These are phyloP conservation scores for Cubamyces lactineus DNA, from an alignment of 768 basidiomycete species.

Conservation along the genomic window DNA sequence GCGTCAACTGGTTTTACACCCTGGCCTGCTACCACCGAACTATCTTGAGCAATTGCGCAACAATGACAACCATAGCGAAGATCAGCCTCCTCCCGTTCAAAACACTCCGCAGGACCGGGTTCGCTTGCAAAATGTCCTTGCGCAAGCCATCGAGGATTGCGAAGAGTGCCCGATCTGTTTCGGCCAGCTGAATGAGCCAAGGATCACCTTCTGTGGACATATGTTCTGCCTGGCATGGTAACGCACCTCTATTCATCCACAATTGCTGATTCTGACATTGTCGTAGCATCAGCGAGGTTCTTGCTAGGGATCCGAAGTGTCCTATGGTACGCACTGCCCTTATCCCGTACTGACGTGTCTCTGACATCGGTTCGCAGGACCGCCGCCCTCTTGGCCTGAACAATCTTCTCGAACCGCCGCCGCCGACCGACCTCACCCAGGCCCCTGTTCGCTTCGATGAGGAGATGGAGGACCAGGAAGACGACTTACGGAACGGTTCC, in stretches of 20 bases:
- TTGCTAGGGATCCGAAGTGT: constrained; percentile 73
- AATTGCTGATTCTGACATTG: neutral
- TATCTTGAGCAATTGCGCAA: constrained; percentile 67
- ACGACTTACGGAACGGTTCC: constrained; percentile 51
- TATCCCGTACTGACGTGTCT: neutral
- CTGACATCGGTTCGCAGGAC: constrained; percentile 50
- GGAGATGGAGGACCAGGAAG: constrained; percentile 44
- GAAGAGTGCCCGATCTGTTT: constrained; percentile 87
- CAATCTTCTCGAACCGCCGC: constrained; percentile 64
- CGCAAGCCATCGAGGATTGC: constrained; percentile 73
- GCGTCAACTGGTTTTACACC: constrained; percentile 81
- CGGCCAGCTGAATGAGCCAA: constrained; percentile 56
- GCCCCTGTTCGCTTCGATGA: constrained; percentile 44
- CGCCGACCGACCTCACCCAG: constrained; percentile 73
- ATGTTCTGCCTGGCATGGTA: constrained; percentile 75
- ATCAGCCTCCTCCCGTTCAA: constrained; percentile 36
- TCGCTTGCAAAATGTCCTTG: constrained; percentile 59
- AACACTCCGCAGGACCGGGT: constrained; percentile 53
- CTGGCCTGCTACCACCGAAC: constrained; percentile 68
- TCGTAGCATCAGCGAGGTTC: constrained; percentile 67
- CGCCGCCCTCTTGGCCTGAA: constrained; percentile 59
- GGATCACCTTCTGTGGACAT: constrained; percentile 77
- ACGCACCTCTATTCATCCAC: constrained; percentile 16
- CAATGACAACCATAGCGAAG: constrained; percentile 39
- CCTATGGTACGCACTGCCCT: constrained; percentile 61